Evolutionary conservation across 192 early-diverging fungal genomes (phyloP), one percentile per base, ranked within the genome.

Genomic region (Umbelopsis ramanniana): DNA sequence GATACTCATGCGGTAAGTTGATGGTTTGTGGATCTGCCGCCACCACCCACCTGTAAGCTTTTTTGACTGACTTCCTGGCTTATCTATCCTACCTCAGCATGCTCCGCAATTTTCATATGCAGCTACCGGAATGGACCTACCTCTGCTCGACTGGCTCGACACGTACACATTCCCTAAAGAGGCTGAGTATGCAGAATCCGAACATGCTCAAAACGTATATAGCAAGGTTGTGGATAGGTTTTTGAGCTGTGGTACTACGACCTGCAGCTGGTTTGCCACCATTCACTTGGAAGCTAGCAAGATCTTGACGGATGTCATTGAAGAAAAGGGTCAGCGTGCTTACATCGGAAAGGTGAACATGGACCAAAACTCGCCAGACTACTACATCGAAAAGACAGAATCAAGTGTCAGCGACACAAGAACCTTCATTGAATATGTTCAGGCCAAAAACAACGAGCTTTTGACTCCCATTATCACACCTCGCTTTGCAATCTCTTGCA

Each of bases 271-370:
- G 86, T 98, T 89, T 82, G 95, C 89, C 5, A 97, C 97, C 15
- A 93, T 96, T 68, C 96, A 97, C 67, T 74, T 92, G 21, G 89
- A 91, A 21, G 81, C 92, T 14, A 90, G 88, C 73, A 86, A 91
- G 67, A 72, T 84, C 19, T 84, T 98, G 66, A 95, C 89, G 3
- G 85, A 94, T 38, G 84, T 92, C 26, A 87, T 95, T 54, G 82
- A 88, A 45, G 77, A 84, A 45, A 77, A 84, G n/a, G 97, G 96
- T 9, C 97, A 98, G 80, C 92, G 97, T 68, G 96, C 92, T 22
- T 94, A 88, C 76, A 89, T 98, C 43, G 97, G 97, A 21, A 97
- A 97, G 76, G 96, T 98, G 67, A 95, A 94, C 85, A 98, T 98
- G 97, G 95, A 97, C 80, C 82, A 89, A 69, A 95, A 96, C 76